Conservation (phyloP, 1,284 basidiomycete genomes). For the Sporisorium graminicola region DNA sequence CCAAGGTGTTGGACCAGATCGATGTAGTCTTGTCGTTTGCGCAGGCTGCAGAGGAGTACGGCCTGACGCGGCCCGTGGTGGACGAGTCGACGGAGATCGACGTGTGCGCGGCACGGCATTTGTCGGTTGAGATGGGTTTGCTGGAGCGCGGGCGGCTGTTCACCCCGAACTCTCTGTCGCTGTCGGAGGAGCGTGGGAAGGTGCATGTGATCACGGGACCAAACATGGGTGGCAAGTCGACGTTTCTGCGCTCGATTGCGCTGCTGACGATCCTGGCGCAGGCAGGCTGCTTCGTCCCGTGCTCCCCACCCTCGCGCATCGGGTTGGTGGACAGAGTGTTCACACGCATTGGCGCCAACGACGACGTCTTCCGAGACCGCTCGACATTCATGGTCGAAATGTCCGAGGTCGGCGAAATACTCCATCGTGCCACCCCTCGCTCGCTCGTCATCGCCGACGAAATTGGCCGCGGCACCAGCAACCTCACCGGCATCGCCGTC, state of each 20-base stretch:
- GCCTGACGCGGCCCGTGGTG: conserved; percentile 80
- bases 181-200: neutral
- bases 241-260: conserved; percentile 89
- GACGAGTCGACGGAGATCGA: conserved; percentile 74
- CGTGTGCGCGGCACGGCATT: conserved; percentile 86
- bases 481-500: conserved; percentile 90
- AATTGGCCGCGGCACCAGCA: conserved; percentile 93
- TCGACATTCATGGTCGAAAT: conserved; percentile 87
- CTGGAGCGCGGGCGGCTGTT: conserved; percentile 72
- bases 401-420: conserved; percentile 72
- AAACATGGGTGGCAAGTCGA: conserved; percentile 95
- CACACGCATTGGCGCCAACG: conserved; percentile 93
- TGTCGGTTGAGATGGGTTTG: conserved; percentile 90
- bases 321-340: conserved; percentile 93
- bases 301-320: conserved; percentile 81
- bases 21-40: conserved; percentile 88
- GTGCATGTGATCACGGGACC: conserved; percentile 90
- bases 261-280: conserved; percentile 92
- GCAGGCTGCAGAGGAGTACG: conserved; percentile 82
- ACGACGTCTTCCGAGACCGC: conserved; percentile 90
- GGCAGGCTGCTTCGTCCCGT: conserved; percentile 91
- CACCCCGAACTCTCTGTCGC: conserved; percentile 78
- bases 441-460: conserved; percentile 73
- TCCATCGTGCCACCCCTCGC: conserved; percentile 76
- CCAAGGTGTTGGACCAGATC: conserved; percentile 85